Percentiles rank a stretch among this genome's conserved stretches.
Evolutionary conservation across 306 rosid genomes (phyloP).

Genomic region (Astragalus glycyphyllos): DNA sequence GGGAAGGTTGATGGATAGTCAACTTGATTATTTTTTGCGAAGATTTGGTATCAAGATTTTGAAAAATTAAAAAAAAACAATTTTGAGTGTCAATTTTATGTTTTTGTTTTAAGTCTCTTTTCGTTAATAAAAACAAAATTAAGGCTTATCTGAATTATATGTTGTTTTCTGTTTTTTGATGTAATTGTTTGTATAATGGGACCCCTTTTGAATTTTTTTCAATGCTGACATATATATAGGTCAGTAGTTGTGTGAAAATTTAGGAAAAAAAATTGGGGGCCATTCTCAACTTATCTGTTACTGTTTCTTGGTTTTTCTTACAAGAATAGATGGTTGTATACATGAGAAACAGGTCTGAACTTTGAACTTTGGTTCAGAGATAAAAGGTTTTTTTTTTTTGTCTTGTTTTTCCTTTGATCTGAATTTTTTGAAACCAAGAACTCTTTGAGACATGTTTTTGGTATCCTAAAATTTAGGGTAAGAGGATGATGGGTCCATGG

Average conservation of each 20-base stretch:
- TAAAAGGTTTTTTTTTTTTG: constrained; percentile 55
- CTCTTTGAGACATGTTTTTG: neutral
- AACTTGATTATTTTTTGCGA: too few relatives aligned
- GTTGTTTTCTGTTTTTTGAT: constrained; percentile 14
- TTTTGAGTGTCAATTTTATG: too few relatives aligned
- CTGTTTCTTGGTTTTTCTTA: constrained; percentile 2
- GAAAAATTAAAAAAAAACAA: too few relatives aligned
- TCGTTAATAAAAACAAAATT: neutral
- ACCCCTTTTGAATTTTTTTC: constrained; percentile 27
- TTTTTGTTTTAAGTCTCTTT: neutral
- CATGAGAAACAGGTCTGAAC: constrained; percentile 48
- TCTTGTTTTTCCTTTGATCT: constrained; percentile 49
- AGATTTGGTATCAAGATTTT: too few relatives aligned
- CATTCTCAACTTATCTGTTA: constrained; percentile 3
- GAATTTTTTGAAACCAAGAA: constrained; percentile 33
- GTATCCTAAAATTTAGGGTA: too few relatives aligned
- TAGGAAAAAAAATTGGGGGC: constrained; percentile 34
- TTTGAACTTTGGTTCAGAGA: constrained; percentile 42
- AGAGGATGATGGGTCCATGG: too few relatives aligned
- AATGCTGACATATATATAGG: constrained; percentile 52
- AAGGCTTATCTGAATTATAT: neutral
- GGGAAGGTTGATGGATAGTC: too few relatives aligned
- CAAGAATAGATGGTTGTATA: neutral
- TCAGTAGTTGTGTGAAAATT: constrained; percentile 36
- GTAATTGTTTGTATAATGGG: constrained; percentile 5